Conservation (phyloP, 2,329 filamentous ascomycete genomes). For the Chrysosporium keratinophilum region DNA sequence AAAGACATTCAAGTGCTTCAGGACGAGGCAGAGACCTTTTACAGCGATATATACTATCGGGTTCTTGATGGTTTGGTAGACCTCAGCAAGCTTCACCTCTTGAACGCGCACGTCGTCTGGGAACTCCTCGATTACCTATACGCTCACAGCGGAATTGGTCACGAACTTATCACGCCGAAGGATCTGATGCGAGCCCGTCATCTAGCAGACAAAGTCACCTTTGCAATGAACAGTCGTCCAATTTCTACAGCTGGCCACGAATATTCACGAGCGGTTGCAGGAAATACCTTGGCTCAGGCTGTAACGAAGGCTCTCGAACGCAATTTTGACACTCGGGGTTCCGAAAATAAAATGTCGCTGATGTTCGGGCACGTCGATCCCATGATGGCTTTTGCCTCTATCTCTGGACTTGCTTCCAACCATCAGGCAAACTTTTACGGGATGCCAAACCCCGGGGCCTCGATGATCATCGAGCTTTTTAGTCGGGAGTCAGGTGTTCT, state of each 20-base stretch:
- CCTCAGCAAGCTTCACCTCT: conserved; percentile 36
- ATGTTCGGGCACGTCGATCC: conserved; percentile 43
- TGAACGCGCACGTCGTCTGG: conserved; percentile 45
- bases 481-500: conserved; percentile 28
- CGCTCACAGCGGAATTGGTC: conserved; percentile 41
- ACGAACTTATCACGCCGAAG: conserved; percentile 22
- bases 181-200: conserved; percentile 32
- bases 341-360: conserved; percentile 36
- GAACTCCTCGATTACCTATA: conserved; percentile 48
- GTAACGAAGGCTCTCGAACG: conserved; percentile 32
- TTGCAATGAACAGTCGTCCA: background rate
- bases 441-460: conserved; percentile 40
- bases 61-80: conserved; percentile 37
- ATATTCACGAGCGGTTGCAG: conserved; percentile 25
- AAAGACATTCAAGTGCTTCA: conserved; percentile 27
- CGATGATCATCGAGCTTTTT: conserved; percentile 45
- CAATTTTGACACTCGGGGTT: conserved; percentile 32
- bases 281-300: conserved; percentile 33
- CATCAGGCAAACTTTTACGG: conserved; percentile 38
- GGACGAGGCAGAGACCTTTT: conserved; percentile 35
- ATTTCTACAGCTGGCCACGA: background rate
- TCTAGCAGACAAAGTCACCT: conserved; percentile 40
- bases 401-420: conserved; percentile 32
- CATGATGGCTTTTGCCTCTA: conserved; percentile 43
- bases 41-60: conserved; percentile 35